A percentile compares a stretch with the other conserved stretches of the same genome.
Evolutionary conservation across 306 rosid species (phyloP).

Genomic region (Sicyos baderoa): DNA sequence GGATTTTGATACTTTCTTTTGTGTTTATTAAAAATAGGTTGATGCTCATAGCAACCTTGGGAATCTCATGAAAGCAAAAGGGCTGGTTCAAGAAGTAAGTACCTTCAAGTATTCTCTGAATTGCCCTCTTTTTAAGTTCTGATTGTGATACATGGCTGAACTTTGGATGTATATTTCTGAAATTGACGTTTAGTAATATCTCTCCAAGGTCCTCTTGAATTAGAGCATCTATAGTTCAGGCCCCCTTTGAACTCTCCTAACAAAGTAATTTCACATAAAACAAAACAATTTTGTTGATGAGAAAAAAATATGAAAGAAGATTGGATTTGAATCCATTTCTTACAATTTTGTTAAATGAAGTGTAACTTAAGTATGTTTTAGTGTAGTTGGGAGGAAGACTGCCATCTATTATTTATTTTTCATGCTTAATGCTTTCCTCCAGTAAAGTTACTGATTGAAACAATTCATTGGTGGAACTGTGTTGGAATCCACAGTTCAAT

Average conservation of each 20-base stretch:
- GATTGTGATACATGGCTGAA: conserved; percentile 6
- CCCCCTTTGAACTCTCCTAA: neutral
- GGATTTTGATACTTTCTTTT: conserved; percentile 18
- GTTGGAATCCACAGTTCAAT: conserved; percentile 61
- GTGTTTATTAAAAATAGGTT: conserved; percentile 33
- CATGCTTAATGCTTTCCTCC: conserved; percentile 36
- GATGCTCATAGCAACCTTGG: conserved; percentile 64
- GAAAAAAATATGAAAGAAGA: neutral
- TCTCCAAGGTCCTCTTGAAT: neutral
- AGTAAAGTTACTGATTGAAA: conserved; percentile 62
- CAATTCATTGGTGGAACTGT: conserved; percentile 76
- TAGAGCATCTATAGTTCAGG: neutral
- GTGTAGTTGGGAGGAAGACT: conserved; percentile 32
- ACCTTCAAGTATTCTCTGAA: neutral
- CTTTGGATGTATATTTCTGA: conserved; percentile 1
- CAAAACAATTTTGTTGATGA: neutral
- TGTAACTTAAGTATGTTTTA: neutral
- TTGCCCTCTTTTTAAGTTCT: neutral
- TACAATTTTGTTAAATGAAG: neutral
- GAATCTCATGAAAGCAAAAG: conserved; percentile 55
- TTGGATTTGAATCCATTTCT: neutral
- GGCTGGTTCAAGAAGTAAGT: conserved; percentile 87
- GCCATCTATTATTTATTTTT: conserved; percentile 45
- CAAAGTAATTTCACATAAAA: neutral
- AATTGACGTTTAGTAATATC: neutral